Base-by-base conservation (phyloP, 2,329 filamentous ascomycete genomes). In the Arthrobotrys sinensis region DNA sequence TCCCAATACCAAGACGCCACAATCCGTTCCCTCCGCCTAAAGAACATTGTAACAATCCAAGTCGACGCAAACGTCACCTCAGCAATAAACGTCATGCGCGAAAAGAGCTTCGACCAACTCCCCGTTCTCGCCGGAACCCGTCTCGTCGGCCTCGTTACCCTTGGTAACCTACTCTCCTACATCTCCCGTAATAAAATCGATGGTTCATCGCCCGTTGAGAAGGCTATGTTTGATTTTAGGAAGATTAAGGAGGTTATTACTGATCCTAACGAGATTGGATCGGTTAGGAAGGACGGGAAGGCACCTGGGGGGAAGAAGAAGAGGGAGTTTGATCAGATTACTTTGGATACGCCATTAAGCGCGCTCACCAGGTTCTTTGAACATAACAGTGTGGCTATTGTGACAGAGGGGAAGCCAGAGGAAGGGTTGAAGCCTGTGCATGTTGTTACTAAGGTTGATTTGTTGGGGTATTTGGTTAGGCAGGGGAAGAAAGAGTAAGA, bases 201-300 rank as follows among this genome's bases (percentile, higher is more conserved):
- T 0, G 90, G 90, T 5, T 88, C 90, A 81, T 93, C 89, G 80
- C 90, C 90, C 0, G 93, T 99, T 75, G 89, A 89, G 79, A 91
- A 94, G 24, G 93, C 97, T 85, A 99, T 99, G 96, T 99, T 99
- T 83, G 92, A 97, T 85, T 99, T 99, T 86, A 88, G 90, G 75
- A 92, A 91, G 81, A 88, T 97, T 70, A 90, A 93, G 81, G 94
- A 98, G 86, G 91, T 97, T 6, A 91, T 97, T 72, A 97, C 93
- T n/a, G 93, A 98, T 82, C 91, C 93, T 34, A 89, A 91, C 79
- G 89, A 92, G 82, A 86, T 92, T 67, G 87, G 85, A 34, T 79
- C 82, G 5, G 79, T 85, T 3, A 81, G 45, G 76, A 81, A 21
- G 75, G 80, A 64, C 73, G 81, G 71, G 80, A 72, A 72, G 53